A percentile compares a stretch with the other conserved stretches of the same genome.
Conservation (phyloP, 1,139 yeast genomes). For the Geotrichum citri-aurantii region DNA sequence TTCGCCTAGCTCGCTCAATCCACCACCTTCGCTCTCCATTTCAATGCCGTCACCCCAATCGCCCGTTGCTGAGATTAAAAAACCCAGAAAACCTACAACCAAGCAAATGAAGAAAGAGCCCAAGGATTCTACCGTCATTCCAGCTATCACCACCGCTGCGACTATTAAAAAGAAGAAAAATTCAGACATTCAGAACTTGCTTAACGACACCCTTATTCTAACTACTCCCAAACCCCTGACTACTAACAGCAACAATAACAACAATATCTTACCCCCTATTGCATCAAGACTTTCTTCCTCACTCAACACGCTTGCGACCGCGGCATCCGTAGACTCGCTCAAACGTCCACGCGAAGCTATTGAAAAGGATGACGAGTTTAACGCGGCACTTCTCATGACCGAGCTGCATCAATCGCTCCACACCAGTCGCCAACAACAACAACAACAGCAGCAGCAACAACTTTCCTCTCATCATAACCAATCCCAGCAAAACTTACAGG, state of each 20-base stretch:
- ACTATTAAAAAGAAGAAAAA: not conserved
- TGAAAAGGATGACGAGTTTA: conserved; percentile 23
- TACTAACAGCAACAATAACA: not conserved
- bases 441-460: not conserved
- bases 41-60: conserved; percentile 3
- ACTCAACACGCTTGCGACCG: conserved; percentile 13
- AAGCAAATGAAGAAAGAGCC: not conserved
- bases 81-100: not conserved
- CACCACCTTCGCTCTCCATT: conserved; percentile 1
- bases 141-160: not conserved
- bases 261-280: not conserved
- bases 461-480: too few relatives aligned
- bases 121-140: not conserved
- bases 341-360: conserved; percentile 1
- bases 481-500: too few relatives aligned
- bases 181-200: conserved; percentile 5
- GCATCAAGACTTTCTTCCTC: not conserved
- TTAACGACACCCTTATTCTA: not conserved
- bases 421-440: not conserved
- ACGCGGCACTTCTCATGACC: conserved; percentile 31
- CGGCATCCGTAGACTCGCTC: conserved; percentile 12
- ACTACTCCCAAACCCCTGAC: not conserved
- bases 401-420: conserved; percentile 26
- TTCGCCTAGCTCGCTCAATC: not conserved
- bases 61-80: not conserved